Percentiles rank a stretch among this genome's conserved stretches.
Conservation (phyloP, 495 filamentous ascomycete genomes). For the Xylaria venustula region DNA sequence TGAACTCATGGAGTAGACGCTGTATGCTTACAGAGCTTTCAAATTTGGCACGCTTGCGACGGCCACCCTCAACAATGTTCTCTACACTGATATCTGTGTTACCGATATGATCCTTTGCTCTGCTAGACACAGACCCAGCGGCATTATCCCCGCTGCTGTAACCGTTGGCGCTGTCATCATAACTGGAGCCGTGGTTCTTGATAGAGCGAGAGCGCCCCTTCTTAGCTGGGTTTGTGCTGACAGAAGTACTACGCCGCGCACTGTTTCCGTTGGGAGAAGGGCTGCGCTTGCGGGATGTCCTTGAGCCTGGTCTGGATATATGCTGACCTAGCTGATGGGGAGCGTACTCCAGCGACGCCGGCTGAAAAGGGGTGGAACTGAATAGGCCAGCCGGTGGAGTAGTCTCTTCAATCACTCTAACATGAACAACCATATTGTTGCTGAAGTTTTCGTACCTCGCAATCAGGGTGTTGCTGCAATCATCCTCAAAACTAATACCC, state of each 20-base stretch:
- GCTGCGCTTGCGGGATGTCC: slow-evolving; percentile 72
- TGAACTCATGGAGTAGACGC: neutral
- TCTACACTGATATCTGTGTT: slow-evolving; percentile 96
- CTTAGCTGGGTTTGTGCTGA: slow-evolving; percentile 54
- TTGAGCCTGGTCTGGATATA: slow-evolving; percentile 63
- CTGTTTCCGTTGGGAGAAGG: slow-evolving; percentile 72
- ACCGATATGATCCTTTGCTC: slow-evolving; percentile 76
- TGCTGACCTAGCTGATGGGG: slow-evolving; percentile 54
- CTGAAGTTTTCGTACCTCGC: slow-evolving; percentile 91
- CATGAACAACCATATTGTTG: slow-evolving; percentile 85
- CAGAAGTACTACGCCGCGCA: slow-evolving; percentile 76
- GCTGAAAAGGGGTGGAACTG: slow-evolving; percentile 34
- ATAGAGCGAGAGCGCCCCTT: slow-evolving; percentile 65
- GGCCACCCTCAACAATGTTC: slow-evolving; percentile 95
- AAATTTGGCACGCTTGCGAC: slow-evolving; percentile 94
- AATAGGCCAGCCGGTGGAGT: slow-evolving; percentile 42
- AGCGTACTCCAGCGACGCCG: slow-evolving; percentile 41
- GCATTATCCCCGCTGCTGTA: slow-evolving; percentile 82
- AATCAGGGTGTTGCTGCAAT: slow-evolving; percentile 81
- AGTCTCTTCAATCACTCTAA: slow-evolving; percentile 76
- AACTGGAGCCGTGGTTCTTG: slow-evolving; percentile 71
- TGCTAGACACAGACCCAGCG: slow-evolving; percentile 69
- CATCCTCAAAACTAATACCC: slow-evolving; percentile 89
- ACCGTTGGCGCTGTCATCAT: slow-evolving; percentile 63
- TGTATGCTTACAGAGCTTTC: slow-evolving; percentile 80